Percentiles rank a stretch among this genome's conserved stretches.
Conservation (phyloP, 2,329 filamentous ascomycete species). For the Xylariales sp. region DNA sequence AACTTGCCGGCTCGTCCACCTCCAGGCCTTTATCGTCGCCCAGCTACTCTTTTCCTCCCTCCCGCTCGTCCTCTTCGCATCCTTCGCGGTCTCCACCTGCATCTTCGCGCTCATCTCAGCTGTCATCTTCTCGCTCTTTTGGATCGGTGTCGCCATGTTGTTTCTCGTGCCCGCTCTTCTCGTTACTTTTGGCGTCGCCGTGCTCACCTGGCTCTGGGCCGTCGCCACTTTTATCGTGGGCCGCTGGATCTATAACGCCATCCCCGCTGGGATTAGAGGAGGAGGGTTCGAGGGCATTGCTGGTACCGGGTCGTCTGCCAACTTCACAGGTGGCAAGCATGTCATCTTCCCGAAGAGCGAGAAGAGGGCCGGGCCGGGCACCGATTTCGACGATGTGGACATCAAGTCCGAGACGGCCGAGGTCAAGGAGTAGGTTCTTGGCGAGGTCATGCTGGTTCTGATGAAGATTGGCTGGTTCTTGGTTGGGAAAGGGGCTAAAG, state of each 20-base stretch:
- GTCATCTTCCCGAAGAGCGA: constrained; percentile 17
- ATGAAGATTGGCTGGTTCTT: constrained; percentile 14
- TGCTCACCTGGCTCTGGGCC: constrained; percentile 65
- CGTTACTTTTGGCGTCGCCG: constrained; percentile 57
- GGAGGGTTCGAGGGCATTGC: constrained; percentile 9
- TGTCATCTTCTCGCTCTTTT: constrained; percentile 63
- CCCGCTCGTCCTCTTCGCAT: constrained; percentile 64
- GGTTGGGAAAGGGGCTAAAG: constrained; percentile 10
- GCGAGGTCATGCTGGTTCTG: constrained; percentile 17
- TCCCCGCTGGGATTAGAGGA: constrained; percentile 13
- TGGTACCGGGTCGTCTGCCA: too few species aligned
- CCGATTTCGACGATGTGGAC: constrained; percentile 8
- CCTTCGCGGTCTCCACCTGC: constrained; percentile 60
- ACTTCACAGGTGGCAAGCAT: too few species aligned
- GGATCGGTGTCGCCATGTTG: constrained; percentile 61
- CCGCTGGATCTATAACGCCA: constrained; percentile 37
- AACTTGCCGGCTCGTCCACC: background rate
- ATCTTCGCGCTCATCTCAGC: constrained; percentile 59
- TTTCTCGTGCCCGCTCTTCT: constrained; percentile 66
- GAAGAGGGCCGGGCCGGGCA: constrained; percentile 1
- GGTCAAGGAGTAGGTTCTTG: constrained; percentile 22
- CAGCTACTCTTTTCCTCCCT: constrained; percentile 63
- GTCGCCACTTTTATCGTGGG: constrained; percentile 52
- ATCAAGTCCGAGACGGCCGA: constrained; percentile 19
- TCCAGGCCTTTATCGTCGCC: constrained; percentile 61